Percentiles rank a stretch among this genome's conserved stretches.
These are phyloP conservation scores for Aspergillus piperis DNA, from an alignment of 2,329 filamentous ascomycete species.

Conservation along the genomic window DNA sequence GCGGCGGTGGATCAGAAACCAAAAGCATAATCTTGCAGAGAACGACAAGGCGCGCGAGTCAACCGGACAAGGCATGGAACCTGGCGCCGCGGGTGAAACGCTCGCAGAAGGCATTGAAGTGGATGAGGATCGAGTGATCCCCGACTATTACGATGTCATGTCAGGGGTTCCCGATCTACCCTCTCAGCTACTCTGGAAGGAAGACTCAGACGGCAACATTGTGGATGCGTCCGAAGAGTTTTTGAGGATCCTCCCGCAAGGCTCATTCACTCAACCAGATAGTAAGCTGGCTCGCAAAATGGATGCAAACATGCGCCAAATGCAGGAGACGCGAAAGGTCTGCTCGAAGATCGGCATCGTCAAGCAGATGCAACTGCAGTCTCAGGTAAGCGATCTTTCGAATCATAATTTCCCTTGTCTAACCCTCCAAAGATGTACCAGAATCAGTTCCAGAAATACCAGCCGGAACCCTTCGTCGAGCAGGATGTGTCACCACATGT, in stretches of 20 bases:
- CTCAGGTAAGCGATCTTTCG: constrained; percentile 64
- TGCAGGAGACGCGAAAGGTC: constrained; percentile 95
- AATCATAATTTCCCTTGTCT: constrained; percentile 7
- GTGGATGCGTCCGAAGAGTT: constrained; percentile 86
- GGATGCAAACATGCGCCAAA: constrained; percentile 87
- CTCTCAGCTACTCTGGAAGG: constrained; percentile 77
- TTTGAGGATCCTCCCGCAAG: constrained; percentile 72
- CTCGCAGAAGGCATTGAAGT: constrained; percentile 94
- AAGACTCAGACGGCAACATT: constrained; percentile 84
- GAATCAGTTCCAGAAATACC: constrained; percentile 97
- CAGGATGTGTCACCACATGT: constrained; percentile 86
- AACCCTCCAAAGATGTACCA: constrained; percentile 73
- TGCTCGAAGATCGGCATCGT: constrained; percentile 96
- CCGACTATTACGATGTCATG: constrained; percentile 91
- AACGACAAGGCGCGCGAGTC: constrained; percentile 49
- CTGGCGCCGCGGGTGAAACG: constrained; percentile 66
- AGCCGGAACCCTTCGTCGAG: constrained; percentile 85
- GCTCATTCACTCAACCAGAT: constrained; percentile 72
- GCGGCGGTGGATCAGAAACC: constrained; percentile 80
- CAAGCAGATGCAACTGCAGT: constrained; percentile 99
- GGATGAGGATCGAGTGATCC: constrained; percentile 78
- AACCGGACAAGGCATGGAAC: constrained; percentile 49
- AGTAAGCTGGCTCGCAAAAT: constrained; percentile 76
- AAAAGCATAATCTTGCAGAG: constrained; percentile 66
- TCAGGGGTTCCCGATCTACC: constrained; percentile 83